Evolutionary conservation across 1,284 basidiomycete species (phyloP).

Genomic region (Naganishia liquefaciens): DNA sequence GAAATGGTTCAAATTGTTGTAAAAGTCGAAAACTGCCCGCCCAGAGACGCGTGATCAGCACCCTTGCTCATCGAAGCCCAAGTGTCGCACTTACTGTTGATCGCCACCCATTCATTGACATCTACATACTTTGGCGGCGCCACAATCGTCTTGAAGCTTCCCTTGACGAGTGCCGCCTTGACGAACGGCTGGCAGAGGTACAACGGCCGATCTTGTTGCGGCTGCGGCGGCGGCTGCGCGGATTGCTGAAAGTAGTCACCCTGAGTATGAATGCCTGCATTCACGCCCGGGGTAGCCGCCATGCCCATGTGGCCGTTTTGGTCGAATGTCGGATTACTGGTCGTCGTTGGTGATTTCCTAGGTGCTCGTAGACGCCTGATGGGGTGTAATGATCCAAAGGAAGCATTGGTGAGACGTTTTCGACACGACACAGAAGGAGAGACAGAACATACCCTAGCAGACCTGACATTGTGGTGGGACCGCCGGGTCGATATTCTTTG

Average conservation of each 20-base stretch:
- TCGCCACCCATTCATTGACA: slow-evolving; percentile 98
- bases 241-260: slow-evolving; percentile 24
- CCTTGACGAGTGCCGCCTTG: slow-evolving; percentile 94
- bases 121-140: slow-evolving; percentile 96
- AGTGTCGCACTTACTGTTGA: slow-evolving; percentile 71
- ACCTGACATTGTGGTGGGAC: slow-evolving; percentile 10
- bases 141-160: slow-evolving; percentile 98
- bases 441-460: slow-evolving; percentile 20
- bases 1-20: slow-evolving; percentile 95
- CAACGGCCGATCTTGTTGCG: slow-evolving; percentile 58
- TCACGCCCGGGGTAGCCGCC: slow-evolving; percentile 21
- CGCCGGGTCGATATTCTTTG: background rate
- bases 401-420: no score
- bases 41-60: no score
- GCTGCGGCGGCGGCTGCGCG: background rate
- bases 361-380: slow-evolving; percentile 23
- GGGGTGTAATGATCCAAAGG: background rate
- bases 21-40: slow-evolving; percentile 82
- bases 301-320: slow-evolving; percentile 12
- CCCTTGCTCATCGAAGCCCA: background rate
- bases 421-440: background rate
- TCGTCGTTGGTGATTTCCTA: slow-evolving; percentile 23
- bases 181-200: slow-evolving; percentile 95
- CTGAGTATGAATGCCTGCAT: slow-evolving; percentile 24
- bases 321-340: slow-evolving; percentile 7